Percentiles rank a stretch among this genome's conserved stretches.
phyloP scores from a whole-genome alignment of 148 eudicot species.

The Cornus florida region DNA sequence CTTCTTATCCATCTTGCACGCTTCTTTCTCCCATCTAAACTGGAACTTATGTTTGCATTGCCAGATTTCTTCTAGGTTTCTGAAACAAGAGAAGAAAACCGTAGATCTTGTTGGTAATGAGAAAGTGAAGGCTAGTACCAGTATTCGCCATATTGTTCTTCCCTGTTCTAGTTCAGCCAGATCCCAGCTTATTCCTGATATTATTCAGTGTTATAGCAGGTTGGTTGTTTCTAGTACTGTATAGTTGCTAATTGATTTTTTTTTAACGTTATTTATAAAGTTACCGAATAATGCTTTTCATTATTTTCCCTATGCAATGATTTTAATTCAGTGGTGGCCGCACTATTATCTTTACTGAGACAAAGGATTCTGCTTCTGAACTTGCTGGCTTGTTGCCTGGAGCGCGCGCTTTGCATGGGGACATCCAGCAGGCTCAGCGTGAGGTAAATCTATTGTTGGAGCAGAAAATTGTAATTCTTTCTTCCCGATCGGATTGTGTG shows the following conservation, averaged over 20 bases:
- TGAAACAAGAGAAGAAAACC: constrained; percentile 68
- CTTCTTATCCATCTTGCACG: background rate
- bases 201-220: constrained; percentile 90
- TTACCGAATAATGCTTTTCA: constrained; percentile 1
- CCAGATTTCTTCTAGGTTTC: constrained; percentile 70
- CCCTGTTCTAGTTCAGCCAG: constrained; percentile 83
- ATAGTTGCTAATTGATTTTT: background rate
- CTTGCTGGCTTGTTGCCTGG: constrained; percentile 74
- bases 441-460: constrained; percentile 50
- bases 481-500: background rate
- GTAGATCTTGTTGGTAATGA: constrained; percentile 96
- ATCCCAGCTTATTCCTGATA: constrained; percentile 86
- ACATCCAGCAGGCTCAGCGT: constrained; percentile 82
- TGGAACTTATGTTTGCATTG: background rate
- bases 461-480: background rate
- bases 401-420: constrained; percentile 93
- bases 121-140: constrained; percentile 92
- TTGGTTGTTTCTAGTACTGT: constrained; percentile 21
- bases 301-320: background rate
- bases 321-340: constrained; percentile 72
- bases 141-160: constrained; percentile 82
- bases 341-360: constrained; percentile 82
- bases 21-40: background rate
- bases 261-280: background rate
- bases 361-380: constrained; percentile 73